phyloP scores from a whole-genome alignment of 495 filamentous ascomycete genomes.

The Penicillium bovifimosum region DNA sequence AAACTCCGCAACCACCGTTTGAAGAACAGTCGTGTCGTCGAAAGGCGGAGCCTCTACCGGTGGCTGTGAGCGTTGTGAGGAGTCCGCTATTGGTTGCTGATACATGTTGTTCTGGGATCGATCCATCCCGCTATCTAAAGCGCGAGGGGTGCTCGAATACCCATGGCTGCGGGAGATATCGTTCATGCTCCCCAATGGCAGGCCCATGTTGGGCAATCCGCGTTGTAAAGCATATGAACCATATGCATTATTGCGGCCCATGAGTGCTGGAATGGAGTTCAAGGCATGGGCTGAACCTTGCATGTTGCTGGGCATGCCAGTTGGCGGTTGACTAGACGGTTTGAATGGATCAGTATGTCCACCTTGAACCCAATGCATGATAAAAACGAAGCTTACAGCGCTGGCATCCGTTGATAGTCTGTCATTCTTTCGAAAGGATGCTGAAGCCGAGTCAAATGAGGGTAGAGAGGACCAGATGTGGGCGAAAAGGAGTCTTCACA shows the following conservation, averaged over 20 bases:
- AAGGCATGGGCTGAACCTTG: conserved; percentile 27
- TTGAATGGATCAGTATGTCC: conserved; percentile 13
- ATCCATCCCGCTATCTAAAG: conserved; percentile 31
- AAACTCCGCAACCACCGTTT: conserved; percentile 52
- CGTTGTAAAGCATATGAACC: conserved; percentile 33
- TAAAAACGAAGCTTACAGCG: conserved; percentile 34
- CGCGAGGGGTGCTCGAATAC: conserved; percentile 34
- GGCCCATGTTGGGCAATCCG: conserved; percentile 18
- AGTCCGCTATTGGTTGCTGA: conserved; percentile 29
- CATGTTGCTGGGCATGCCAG: conserved; percentile 31
- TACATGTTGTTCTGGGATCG: conserved; percentile 29
- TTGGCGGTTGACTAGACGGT: conserved; percentile 33
- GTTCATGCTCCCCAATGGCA: conserved; percentile 30
- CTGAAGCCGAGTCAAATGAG: conserved; percentile 30
- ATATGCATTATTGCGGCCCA: conserved; percentile 35
- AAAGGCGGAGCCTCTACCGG: conserved; percentile 51
- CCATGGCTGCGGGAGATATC: conserved; percentile 31
- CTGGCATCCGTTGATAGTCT: conserved; percentile 37
- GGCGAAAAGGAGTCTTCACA: conserved; percentile 39
- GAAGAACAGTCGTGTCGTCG: conserved; percentile 49
- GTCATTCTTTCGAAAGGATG: conserved; percentile 39
- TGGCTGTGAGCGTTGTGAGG: conserved; percentile 27
- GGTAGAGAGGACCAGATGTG: conserved; percentile 33
- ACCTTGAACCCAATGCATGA: background rate
- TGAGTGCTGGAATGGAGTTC: conserved; percentile 23